A percentile compares a stretch with the other conserved stretches of the same genome.
phyloP scores from a whole-genome alignment of 225 moss, liverwort and hornwort species.

The Polytrichum commune region DNA sequence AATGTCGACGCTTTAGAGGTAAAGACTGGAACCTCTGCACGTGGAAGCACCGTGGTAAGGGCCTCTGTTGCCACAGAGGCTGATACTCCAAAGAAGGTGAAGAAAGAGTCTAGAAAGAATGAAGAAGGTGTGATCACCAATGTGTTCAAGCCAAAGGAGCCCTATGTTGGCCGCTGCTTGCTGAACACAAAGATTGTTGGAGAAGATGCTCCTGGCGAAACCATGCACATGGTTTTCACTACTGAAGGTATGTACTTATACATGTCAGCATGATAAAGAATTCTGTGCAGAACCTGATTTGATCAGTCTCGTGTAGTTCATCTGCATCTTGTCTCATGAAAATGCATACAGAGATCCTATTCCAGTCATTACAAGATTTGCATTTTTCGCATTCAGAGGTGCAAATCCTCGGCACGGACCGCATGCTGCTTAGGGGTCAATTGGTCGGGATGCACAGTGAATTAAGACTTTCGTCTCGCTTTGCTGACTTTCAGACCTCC shows the following conservation, averaged over 20 bases:
- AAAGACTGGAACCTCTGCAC: conserved; percentile 19
- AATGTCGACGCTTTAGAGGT: conserved; percentile 28
- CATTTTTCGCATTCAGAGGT: no score
- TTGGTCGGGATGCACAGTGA: no score
- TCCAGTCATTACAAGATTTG: no score
- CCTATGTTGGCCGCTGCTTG: conserved; percentile 52
- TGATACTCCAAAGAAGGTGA: conserved; percentile 21
- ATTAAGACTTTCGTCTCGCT: no score
- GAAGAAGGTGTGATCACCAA: conserved; percentile 48
- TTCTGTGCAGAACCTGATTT: no score
- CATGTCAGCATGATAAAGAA: no score
- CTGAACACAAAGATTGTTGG: conserved; percentile 61
- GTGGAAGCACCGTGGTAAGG: conserved; percentile 18
- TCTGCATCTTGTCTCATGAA: no score
- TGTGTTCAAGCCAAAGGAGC: conserved; percentile 58
- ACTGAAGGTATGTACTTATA: conserved; percentile 38
- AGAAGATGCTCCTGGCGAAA: conserved; percentile 71
- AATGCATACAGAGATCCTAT: no score
- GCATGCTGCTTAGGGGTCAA: no score
- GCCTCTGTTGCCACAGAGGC: conserved; percentile 39
- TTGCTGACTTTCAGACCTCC: no score
- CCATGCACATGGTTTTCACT: conserved; percentile 64
- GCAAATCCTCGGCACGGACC: no score
- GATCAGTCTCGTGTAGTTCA: no score
- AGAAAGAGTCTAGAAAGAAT: conserved; percentile 56